Conservation (phyloP, 169 alveolate genomes). For the Eimeria falciformis region DNA sequence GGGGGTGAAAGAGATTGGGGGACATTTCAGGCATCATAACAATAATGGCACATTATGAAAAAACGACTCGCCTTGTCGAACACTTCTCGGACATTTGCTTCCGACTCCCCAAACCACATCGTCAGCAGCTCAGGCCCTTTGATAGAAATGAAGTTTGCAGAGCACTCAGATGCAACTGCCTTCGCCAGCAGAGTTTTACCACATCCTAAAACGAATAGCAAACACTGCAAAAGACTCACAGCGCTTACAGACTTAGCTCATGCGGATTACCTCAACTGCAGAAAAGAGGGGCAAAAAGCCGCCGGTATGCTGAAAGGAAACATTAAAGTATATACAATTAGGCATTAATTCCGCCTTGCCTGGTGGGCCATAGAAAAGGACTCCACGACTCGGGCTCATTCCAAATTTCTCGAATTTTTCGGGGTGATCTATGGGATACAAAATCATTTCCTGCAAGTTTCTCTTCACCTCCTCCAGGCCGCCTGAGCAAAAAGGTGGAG, state of each 20-base stretch:
- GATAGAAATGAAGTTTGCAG: constrained; percentile 99
- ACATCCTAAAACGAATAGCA: constrained; percentile 67
- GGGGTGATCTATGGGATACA: constrained; percentile 93
- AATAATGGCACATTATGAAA: background rate
- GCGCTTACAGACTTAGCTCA: background rate
- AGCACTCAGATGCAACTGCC: constrained; percentile 94
- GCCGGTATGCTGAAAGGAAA: no score
- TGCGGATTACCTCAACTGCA: no score
- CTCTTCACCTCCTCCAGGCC: constrained; percentile 83
- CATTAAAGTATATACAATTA: background rate
- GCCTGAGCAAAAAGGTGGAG: constrained; percentile 6
- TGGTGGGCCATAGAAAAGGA: constrained; percentile 99
- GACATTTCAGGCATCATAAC: background rate
- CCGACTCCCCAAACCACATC: constrained; percentile 99
- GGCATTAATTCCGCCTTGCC: constrained; percentile 84
- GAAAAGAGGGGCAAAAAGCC: no score
- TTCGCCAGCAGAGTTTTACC: constrained; percentile 95
- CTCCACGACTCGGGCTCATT: constrained; percentile 99
- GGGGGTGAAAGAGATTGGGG: background rate
- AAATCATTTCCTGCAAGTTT: constrained; percentile 97
- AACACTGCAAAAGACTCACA: background rate
- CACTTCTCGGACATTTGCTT: constrained; percentile 99
- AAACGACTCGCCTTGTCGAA: constrained; percentile 96
- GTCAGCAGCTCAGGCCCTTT: constrained; percentile 99
- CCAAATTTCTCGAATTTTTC: constrained; percentile 98